Percentiles rank a stretch among this genome's conserved stretches.
These are phyloP conservation scores for Mallotus japonicus DNA, from an alignment of 441 rosid genomes.

Conservation along the genomic window DNA sequence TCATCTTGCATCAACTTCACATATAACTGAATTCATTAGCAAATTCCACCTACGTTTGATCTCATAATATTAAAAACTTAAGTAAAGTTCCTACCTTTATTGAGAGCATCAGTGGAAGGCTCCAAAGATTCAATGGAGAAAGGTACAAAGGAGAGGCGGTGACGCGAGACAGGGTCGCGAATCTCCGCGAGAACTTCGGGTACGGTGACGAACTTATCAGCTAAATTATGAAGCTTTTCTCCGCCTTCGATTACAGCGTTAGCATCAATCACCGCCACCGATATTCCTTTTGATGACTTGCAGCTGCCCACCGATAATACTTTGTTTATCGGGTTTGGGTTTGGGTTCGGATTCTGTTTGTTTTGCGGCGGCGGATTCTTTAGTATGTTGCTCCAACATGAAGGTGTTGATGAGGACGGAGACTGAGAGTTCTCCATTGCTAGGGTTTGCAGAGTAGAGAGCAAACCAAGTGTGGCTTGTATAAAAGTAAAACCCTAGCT, in stretches of 20 bases:
- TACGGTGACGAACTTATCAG: constrained; percentile 79
- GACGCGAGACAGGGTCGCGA: constrained; percentile 85
- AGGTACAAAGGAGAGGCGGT: constrained; percentile 62
- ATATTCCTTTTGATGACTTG: constrained; percentile 71
- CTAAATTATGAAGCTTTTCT: constrained; percentile 48
- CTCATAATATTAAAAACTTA: too few relatives aligned
- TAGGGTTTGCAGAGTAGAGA: neutral
- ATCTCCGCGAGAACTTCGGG: constrained; percentile 75
- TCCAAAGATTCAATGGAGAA: constrained; percentile 75
- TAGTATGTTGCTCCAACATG: constrained; percentile 32
- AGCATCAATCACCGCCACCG: constrained; percentile 80
- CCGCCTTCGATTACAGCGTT: constrained; percentile 81
- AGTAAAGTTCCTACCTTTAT: constrained; percentile 42
- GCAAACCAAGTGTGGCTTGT: neutral
- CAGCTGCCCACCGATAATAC: constrained; percentile 49
- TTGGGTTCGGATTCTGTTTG: neutral
- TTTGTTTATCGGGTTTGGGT: constrained; percentile 22
- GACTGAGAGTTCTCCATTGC: constrained; percentile 16
- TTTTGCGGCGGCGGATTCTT: constrained; percentile 19
- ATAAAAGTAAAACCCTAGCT: constrained; percentile 5
- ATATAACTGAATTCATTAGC: neutral
- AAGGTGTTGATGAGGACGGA: neutral
- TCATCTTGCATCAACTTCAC: neutral
- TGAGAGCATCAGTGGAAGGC: constrained; percentile 78
- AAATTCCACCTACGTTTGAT: too few relatives aligned